These are phyloP conservation scores for Haberlea rhodopensis DNA, from an alignment of 257 asterid genomes.

Conservation along the genomic window DNA sequence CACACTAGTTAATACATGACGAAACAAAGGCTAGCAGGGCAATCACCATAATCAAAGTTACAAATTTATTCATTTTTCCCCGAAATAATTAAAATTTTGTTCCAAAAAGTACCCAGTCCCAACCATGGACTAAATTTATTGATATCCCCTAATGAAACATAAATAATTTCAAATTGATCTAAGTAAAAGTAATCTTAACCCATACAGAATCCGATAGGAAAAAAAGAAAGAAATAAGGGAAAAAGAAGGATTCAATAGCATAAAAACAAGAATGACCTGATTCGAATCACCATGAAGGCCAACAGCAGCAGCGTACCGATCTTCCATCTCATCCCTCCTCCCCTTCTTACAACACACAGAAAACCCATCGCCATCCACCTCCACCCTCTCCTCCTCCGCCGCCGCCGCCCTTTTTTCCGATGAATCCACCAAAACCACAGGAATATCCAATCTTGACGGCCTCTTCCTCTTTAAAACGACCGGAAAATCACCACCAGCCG, in stretches of 20 bases:
- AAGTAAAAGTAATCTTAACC: not conserved
- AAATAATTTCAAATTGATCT: too few species aligned
- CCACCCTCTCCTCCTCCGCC: slow-evolving; percentile 40
- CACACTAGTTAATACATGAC: not conserved
- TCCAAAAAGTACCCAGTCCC: not conserved
- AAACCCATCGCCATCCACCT: slow-evolving; percentile 71
- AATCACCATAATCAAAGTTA: not conserved
- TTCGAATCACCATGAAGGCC: slow-evolving; percentile 52
- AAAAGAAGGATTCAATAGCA: not conserved
- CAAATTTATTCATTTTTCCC: not conserved
- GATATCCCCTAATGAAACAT: not conserved
- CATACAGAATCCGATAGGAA: not conserved
- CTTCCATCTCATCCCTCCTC: slow-evolving; percentile 77
- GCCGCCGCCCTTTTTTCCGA: slow-evolving; percentile 22
- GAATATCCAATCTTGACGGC: slow-evolving; percentile 56
- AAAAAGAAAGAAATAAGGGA: too few species aligned
- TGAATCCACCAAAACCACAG: slow-evolving; percentile 30
- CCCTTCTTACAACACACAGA: slow-evolving; percentile 80
- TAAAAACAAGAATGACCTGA: slow-evolving; percentile 39
- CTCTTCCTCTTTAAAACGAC: slow-evolving; percentile 55
- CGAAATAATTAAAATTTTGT: too few species aligned
- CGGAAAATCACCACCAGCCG: slow-evolving; percentile 37
- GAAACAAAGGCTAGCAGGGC: not conserved
- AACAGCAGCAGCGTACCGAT: slow-evolving; percentile 67
- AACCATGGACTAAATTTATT: not conserved